Evolutionary conservation across 192 early-diverging fungal genomes (phyloP), one percentile per base, ranked within the genome.

Genomic region (Linderina pennispora): DNA sequence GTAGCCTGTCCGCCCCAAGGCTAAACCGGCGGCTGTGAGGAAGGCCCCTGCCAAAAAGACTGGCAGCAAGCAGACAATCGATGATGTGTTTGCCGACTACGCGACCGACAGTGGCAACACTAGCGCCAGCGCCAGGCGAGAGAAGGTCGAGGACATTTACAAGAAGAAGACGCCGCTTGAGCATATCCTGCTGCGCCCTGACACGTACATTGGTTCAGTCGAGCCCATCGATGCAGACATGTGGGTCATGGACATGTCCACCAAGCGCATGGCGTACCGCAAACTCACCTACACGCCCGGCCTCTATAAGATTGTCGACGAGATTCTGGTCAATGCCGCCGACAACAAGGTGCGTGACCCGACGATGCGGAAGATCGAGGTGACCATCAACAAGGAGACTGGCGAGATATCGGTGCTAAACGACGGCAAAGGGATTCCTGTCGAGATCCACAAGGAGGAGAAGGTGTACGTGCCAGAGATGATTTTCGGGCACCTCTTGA

Each of bases 281-380:
- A 62, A 79, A 9, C 79, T 91, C 22, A 82, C 50, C 1, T 88
- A 81, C 68, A 90, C 90, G 3, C 88, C 88, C 25, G 96, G 94
- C 37, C 55, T 99, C 15, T 97, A 94, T 71, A 99, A 99, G 63
- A 99, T 99, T 50, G 88, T 96, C 28, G 96, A 99, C 59, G 96
- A 99, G 64, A 96, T 99, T 49, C 74, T 99, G 10, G 94, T 99
- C 16, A 99, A 96, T 61, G 92, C 90, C 33, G 89, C 88, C 35
- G 91, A 97, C 55, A 92, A 93, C 75, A 89, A 91, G 82, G 82
- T 83, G 41, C 87, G 94, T 17, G 96, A 99, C 74, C 73, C 79
- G 5, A 40, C 71, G 36, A 97, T 97, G 94, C 79, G 84, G 45
- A 79, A 77, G 18, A 79, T 99, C 38, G 88, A 87, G 55, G 82